Evolutionary conservation across 768 basidiomycete species (phyloP), one percentile per base, ranked within the genome.

Genomic region (Leucosporidium yakuticum): DNA sequence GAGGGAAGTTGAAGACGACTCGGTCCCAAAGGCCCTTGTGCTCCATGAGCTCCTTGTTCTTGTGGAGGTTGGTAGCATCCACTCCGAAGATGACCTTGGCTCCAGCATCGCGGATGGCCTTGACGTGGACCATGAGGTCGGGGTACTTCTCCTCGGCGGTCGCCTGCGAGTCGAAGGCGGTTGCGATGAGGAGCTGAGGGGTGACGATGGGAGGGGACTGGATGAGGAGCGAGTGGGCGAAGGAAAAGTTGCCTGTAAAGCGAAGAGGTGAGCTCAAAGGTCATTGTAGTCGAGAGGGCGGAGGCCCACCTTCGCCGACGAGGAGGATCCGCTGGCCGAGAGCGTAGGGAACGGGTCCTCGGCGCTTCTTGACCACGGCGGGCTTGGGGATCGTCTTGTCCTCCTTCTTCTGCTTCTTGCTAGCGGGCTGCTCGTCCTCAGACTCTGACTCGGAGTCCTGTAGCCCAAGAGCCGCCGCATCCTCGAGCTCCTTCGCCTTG

Each of bases 1-100:
- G 95, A 67, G 95, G 95, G 77, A 97, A 98, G 77, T 98, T 96
- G 87, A 91, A 97, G 11, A 90, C 85, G 65, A 97, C 84, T 69
- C 84, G 85, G 78, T 91, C 88, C 84, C 88, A 89, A 63, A 79
- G 83, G 34, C 53, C 31, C 19, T 55, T 55, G 23, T 56, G 80
- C 50, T 84, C 85, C 69, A 85, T 88, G 56, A 94, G 78, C 9
- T 78, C 76, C 9, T 83, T 66, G 49, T 81, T 78, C 69, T 83
- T 88, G 63, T 87, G 87, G 44, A 98, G 79, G 64, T 81, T 83
- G 11, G 87, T 88, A n/a, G 87, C 95, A 77, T 98, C 95, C 25
- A 96, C 83, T 11, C 82, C 83, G 77, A 96, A 97, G 19, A 90
- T 76, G 14, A 96, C 85, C 57, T 84, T 80, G 4, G 84, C 87